A percentile compares a stretch with the other conserved stretches of the same genome.
These are phyloP conservation scores for Diplocarpon mali DNA, from an alignment of 2,329 filamentous ascomycete species.

Conservation along the genomic window DNA sequence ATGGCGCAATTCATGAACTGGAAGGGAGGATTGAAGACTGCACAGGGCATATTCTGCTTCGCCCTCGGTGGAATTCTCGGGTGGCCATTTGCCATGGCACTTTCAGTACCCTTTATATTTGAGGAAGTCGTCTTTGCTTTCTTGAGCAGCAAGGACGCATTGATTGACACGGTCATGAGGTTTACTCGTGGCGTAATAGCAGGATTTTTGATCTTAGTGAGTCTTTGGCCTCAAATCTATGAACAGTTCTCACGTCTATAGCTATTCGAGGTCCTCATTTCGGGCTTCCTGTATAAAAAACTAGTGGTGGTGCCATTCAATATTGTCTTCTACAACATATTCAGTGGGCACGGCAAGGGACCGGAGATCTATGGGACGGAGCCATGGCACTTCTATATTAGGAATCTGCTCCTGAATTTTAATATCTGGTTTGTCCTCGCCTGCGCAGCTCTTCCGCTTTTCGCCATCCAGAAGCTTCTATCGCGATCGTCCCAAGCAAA, in stretches of 20 bases:
- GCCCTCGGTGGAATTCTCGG: slow-evolving; percentile 75
- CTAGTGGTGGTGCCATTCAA: slow-evolving; percentile 73
- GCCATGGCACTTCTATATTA: slow-evolving; percentile 92
- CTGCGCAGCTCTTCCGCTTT: slow-evolving; percentile 60
- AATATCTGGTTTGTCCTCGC: slow-evolving; percentile 88
- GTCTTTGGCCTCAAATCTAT: neutral
- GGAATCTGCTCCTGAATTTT: slow-evolving; percentile 87
- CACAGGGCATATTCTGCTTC: slow-evolving; percentile 82
- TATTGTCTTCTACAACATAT: slow-evolving; percentile 92
- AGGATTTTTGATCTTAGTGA: slow-evolving; percentile 24
- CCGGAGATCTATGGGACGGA: slow-evolving; percentile 93
- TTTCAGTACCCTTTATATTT: slow-evolving; percentile 68
- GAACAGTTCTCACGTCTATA: slow-evolving; percentile 30
- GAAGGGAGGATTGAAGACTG: slow-evolving; percentile 67
- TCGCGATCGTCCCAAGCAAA: slow-evolving; percentile 45
- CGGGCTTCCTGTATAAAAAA: slow-evolving; percentile 78
- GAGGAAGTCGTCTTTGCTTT: slow-evolving; percentile 58
- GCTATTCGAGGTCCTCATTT: slow-evolving; percentile 59
- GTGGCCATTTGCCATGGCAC: slow-evolving; percentile 85
- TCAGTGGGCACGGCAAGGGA: slow-evolving; percentile 64
- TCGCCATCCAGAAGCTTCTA: slow-evolving; percentile 60
- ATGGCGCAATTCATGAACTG: slow-evolving; percentile 86
- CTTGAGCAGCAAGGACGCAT: slow-evolving; percentile 44
- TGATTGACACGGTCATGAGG: slow-evolving; percentile 48
- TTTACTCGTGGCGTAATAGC: slow-evolving; percentile 53